phyloP scores from a whole-genome alignment of 1,284 basidiomycete species.

The Sphagnurus paluster region DNA sequence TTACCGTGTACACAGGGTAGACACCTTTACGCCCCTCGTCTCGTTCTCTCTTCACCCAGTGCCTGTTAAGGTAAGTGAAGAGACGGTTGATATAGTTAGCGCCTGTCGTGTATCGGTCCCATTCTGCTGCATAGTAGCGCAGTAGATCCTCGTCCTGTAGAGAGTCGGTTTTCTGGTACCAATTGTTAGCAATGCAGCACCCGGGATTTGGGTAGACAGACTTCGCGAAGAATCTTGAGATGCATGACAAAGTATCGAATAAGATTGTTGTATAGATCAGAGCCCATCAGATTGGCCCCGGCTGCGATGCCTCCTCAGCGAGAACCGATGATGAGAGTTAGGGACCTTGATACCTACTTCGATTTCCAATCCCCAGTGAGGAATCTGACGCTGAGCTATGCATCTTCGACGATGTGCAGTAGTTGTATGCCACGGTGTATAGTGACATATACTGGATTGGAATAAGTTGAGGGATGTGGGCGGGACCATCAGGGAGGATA shows the following conservation, averaged over 20 bases:
- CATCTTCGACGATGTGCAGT: conserved; percentile 89
- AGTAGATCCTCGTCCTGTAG: conserved; percentile 77
- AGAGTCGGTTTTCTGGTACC: conserved; percentile 13
- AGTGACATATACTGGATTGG: conserved; percentile 80
- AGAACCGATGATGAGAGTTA: conserved; percentile 16
- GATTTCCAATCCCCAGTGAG: conserved; percentile 41
- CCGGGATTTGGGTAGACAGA: conserved; percentile 19
- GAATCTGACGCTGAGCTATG: conserved; percentile 47
- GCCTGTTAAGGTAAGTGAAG: conserved; percentile 94
- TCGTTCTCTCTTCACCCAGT: conserved; percentile 95
- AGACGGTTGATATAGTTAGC: conserved; percentile 91
- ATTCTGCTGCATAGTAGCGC: conserved; percentile 84
- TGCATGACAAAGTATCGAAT: conserved; percentile 83
- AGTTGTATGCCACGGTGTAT: conserved; percentile 93
- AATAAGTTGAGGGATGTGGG: background rate
- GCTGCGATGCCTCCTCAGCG: conserved; percentile 40
- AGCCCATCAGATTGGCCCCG: conserved; percentile 90
- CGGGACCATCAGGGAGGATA: background rate
- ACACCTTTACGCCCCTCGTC: conserved; percentile 96
- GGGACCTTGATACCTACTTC: conserved; percentile 48
- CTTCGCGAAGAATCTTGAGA: conserved; percentile 59
- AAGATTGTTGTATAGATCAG: conserved; percentile 88
- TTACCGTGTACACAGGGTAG: conserved; percentile 93
- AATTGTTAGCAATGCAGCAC: no score
- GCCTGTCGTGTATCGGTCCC: conserved; percentile 92